Base-by-base conservation (phyloP, 257 asterid genomes). In the Gentiana straminea region DNA sequence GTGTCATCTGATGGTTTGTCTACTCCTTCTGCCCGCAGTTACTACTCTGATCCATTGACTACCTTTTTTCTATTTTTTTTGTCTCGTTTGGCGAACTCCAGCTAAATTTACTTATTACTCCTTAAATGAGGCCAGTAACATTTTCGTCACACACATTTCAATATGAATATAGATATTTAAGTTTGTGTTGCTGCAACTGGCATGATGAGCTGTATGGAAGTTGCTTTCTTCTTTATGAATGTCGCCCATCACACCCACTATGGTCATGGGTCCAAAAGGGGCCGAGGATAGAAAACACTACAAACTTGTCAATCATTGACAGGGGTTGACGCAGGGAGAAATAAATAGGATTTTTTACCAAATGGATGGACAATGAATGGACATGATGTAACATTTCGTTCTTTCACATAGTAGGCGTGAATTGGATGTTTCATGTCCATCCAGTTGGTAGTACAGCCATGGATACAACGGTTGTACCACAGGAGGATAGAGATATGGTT, bases 1-100 rank as follows among this genome's bases (percentile, higher is more conserved):
- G 8, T 56, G 45, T 68, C 73, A 51, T 54, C 67, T 36, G 70
- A 58, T 0, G 53, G 60, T 7, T 68, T 64, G 52, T 70, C 70
- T 41, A 13, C 55, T 49, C 64, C 55, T 56, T 55, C 70, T 50
- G 37, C 55, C 54, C 32, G 56, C 59, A 63, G 76, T 54, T 55
- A 66, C 9, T 59, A 43, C 38, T 62, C 68, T 52, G 11, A 41
- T 46, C 54, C 38, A 39, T 35, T 9, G 33, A 34, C 50, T 12
- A 46, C 62, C 33, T 57, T 13, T 61, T 52, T 11, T 54, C 52
- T 45, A 13, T 44, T 35, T 13, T 54, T 35, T 11, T 35, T 7
- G 54, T 36, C 49, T 43, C 43, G 2, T 10, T 41, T 41, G 46
- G 46, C 46, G 7, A 41, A 41, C 39, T 8, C 33, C 41, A 43